Base-by-base conservation (phyloP, 1,139 yeast genomes). In the Casaregolazyma lundiana region DNA sequence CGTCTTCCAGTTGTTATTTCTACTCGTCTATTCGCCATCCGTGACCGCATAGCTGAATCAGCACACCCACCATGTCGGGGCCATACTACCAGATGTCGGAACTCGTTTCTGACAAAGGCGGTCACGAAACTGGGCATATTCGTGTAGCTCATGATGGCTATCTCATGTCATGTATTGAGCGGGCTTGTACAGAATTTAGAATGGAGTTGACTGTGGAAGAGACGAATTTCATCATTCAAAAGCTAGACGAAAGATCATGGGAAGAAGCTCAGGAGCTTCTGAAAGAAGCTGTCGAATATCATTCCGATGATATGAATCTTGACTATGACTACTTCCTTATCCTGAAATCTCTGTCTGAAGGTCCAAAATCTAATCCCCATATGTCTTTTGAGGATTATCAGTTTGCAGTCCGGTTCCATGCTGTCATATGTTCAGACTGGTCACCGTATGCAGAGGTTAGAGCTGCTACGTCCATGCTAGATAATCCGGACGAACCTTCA, bases 381-480 rank as follows among this genome's bases (percentile, higher is more conserved):
- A 7, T 45, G 13, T 36, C 49, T 11, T 49, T 48, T 3, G 57
- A 51, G 15, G 58, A 52, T 5, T 57, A 71, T 75, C 59, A 58
- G 17, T 61, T 68, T 18, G 66, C 65, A 49, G 53, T 59, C 17
- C 63, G 59, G 44, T 56, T 67, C 30, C 72, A 71, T 50, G 73
- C 75, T 7, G 64, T 63, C 41, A 54, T 74, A 38, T 62, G 73
- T 47, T 66, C 69, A 38, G 71, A 67, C 57, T 66, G 74, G 63
- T 73, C 78, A 1, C 77, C 78, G 5, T 75, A 75, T 51, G 73
- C 76, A 1, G 77, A 73, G 54, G 77, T 75, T 16, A 62, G 78
- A 48, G 63, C 78, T 6, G 71, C 73, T 13, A 63, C 73, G 43
- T 68, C 66, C 41, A 71, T 75, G 41, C 63, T 50, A 44, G 78